phyloP scores from a whole-genome alignment of 495 filamentous ascomycete genomes.

The Annulohypoxylon moriforme region DNA sequence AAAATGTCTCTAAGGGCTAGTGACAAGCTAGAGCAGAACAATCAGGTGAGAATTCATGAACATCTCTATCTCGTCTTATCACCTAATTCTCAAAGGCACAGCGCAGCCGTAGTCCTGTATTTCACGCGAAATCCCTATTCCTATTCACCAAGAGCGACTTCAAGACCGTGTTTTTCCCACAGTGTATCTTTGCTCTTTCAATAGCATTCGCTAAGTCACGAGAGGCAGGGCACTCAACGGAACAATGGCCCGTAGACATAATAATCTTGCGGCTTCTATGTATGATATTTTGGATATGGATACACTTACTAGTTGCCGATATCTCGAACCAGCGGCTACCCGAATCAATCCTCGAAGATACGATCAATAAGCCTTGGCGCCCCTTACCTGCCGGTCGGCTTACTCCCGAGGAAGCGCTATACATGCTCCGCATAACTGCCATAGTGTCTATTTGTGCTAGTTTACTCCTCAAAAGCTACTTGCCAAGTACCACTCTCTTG shows the following conservation, averaged over 20 bases:
- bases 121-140: not conserved
- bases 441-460: constrained; percentile 26
- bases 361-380: constrained; percentile 56
- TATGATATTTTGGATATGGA: constrained; percentile 47
- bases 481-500: constrained; percentile 44
- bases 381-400: constrained; percentile 47
- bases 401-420: constrained; percentile 31
- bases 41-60: not conserved
- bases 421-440: not conserved
- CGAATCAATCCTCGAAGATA: constrained; percentile 48
- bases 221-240: not conserved
- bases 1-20: too few species aligned
- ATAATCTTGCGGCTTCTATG: not conserved
- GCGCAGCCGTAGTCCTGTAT: not conserved
- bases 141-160: not conserved
- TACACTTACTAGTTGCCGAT: constrained; percentile 49
- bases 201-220: not conserved
- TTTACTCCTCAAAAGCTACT: constrained; percentile 26
- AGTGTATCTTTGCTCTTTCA: not conserved
- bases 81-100: not conserved
- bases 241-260: not conserved
- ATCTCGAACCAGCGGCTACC: constrained; percentile 52
- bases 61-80: not conserved
- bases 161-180: not conserved
- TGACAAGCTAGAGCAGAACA: too few species aligned